Base-by-base conservation (phyloP, 2,329 filamentous ascomycete species). In the Aspergillus piperis region DNA sequence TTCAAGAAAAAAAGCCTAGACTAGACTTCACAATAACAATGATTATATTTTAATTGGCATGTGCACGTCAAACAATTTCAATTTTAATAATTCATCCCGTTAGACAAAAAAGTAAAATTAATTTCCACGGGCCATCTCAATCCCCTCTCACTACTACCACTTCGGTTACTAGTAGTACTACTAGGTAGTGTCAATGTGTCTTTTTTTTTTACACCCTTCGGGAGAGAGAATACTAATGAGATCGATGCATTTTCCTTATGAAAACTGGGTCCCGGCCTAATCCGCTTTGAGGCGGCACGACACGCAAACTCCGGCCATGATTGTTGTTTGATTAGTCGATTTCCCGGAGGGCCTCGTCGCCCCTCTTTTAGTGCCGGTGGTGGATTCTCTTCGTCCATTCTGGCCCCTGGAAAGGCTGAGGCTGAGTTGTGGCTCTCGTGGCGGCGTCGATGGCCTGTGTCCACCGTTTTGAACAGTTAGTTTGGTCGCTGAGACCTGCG, bases 351-450 rank as follows among this genome's bases (percentile, higher is more conserved):
- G 41, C 56, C 41, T 42, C 38, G 39, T 59, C 51, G 39, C 30
- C 57, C 11, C 32, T 36, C 19, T 23, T 21, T 23, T 44, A 44
- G 41, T 44, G 41, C 41, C 41, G 41, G 32, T 32, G 30, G 54
- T 48, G 41, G 54, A 19, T 32, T 49, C 47, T 19, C 44, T 49
- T 32, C 42, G 38, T 57, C 32, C 23, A 57, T 57, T 57, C 54
- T 57, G 54, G 54, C 30, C 54, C 57, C 48, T 48, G 49, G 42
- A 44, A 36, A 54, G 23, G 27, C 51, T 58, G 55, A 50, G 56
- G 56, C 60, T 62, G 60, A 60, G 41, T 32, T 59, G 60, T 59
- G 60, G 56, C 60, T 56, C 23, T 30, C 47, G n/a, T 30, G 25
- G 47, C 23, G 25, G 27, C 41, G 41, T 44, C 13, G 5, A n/a